Conservation (phyloP, 2,329 filamentous ascomycete species). For the Aspergillus fijiensis region DNA sequence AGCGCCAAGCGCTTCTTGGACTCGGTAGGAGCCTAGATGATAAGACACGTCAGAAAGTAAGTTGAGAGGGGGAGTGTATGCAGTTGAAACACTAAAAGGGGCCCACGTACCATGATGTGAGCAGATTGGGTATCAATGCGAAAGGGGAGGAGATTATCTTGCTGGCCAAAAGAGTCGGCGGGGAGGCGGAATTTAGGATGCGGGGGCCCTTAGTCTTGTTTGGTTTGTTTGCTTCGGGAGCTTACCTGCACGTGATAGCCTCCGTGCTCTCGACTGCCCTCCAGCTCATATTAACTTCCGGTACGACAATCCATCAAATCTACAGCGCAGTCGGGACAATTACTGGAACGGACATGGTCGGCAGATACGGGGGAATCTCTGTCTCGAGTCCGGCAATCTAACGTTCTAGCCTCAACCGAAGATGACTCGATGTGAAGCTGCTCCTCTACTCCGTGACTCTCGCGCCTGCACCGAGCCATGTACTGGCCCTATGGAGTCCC, state of each 20-base stretch:
- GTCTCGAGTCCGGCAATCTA: conserved; percentile 25
- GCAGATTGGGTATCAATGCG: background rate
- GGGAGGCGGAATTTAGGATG: conserved; percentile 22
- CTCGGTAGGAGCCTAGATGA: conserved; percentile 43
- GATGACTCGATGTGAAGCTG: conserved; percentile 42
- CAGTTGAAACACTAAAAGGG: background rate
- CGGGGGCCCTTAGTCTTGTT: conserved; percentile 21
- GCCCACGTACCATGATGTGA: conserved; percentile 23
- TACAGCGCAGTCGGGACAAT: conserved; percentile 7
- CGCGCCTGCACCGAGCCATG: conserved; percentile 40
- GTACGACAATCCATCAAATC: conserved; percentile 1
- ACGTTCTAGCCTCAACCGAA: conserved; percentile 24
- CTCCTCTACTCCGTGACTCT: conserved; percentile 27
- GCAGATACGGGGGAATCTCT: conserved; percentile 18
- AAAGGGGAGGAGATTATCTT: conserved; percentile 4
- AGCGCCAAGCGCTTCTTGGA: conserved; percentile 88
- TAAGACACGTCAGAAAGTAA: background rate
- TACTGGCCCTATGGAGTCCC: conserved; percentile 53
- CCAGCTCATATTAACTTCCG: conserved; percentile 9
- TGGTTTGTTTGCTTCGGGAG: conserved; percentile 16
- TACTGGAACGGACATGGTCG: conserved; percentile 25
- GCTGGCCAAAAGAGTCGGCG: conserved; percentile 14
- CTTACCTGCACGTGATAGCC: conserved; percentile 20
- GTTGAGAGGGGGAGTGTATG: background rate
- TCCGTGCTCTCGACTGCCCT: conserved; percentile 5